Conservation (phyloP, 2,329 filamentous ascomycete species). For the Calonectria hongkongensis region DNA sequence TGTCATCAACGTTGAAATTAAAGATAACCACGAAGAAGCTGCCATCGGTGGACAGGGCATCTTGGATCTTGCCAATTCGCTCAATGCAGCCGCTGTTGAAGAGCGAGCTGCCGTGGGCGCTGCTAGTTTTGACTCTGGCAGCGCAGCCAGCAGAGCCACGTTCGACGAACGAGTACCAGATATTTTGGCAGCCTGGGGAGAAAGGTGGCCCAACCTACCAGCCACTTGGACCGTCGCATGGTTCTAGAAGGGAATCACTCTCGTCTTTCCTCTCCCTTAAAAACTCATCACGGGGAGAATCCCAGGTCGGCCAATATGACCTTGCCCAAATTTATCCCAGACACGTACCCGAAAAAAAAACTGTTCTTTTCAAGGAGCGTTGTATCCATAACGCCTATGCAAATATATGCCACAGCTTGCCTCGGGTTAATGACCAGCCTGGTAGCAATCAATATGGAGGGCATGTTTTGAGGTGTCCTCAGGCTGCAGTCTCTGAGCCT, state of each 20-base stretch:
- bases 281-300: not conserved
- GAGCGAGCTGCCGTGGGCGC: conserved; percentile 82
- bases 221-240: conserved; percentile 96
- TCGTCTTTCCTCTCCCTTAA: not conserved
- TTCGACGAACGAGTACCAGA: conserved; percentile 97
- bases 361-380: no score
- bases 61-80: conserved; percentile 88
- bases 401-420: not conserved
- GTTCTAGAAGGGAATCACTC: conserved; percentile 75
- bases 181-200: conserved; percentile 94
- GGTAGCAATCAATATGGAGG: not conserved
- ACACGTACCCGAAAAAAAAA: not conserved
- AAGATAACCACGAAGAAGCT: conserved; percentile 98
- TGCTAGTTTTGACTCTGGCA: conserved; percentile 81
- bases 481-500: not conserved
- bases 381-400: not conserved
- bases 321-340: not conserved
- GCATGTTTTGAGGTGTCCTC: not conserved
- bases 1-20: conserved; percentile 98
- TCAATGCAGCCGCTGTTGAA: conserved; percentile 87
- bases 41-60: conserved; percentile 93
- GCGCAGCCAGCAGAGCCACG: conserved; percentile 79
- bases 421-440: not conserved
- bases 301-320: not conserved
- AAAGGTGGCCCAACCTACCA: conserved; percentile 92